Base-by-base conservation (phyloP, 2,329 filamentous ascomycete genomes). In the Microdochium paspali region DNA sequence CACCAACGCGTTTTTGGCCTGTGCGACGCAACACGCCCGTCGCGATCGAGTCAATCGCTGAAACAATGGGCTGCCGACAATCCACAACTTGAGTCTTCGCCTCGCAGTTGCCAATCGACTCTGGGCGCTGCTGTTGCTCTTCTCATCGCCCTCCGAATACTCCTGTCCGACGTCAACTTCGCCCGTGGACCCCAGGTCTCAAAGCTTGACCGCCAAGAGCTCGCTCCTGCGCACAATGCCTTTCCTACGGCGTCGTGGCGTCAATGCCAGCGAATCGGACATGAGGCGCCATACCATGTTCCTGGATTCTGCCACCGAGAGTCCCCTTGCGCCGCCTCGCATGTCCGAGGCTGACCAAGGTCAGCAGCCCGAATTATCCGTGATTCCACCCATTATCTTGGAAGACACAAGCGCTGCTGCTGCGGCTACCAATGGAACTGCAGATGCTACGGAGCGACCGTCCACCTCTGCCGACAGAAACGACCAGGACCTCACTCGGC, bases 201-300 rank as follows among this genome's bases (percentile, higher is more conserved):
- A 21, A 6, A 6, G 12, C 6, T 21, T 20, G 45, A 30, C 46
- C 39, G 46, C 54, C 49, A 31, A 48, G 24, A 48, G 49, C 13
- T 24, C 10, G 23, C 26, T n/a, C 15, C 40, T 24, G 6, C 21
- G 20, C 61, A 66, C 54, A 58, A 81, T 81, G 77, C 76, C 77
- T 58, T 78, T 81, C 56, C 68, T 80, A 66, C 77, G 77, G 67
- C 77, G 77, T 64, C 76, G 76, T 62, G 77, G 75, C 67, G 76
- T 74, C 58, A 68, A 72, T 70, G 75, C 71, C 66, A 79, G 73
- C 70, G 77, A 81, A 61, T 71, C 69, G 52, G 76, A 80, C 54
- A 77, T 77, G 67, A 74, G 74, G 61, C 74, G 74, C 46, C 75
- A 76, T 56, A 71, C 71, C 46, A 59, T 68, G 50, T 50, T 68